Conservation (phyloP, 225 moss, liverwort and hornwort species). For the Straminergon stramineum region DNA sequence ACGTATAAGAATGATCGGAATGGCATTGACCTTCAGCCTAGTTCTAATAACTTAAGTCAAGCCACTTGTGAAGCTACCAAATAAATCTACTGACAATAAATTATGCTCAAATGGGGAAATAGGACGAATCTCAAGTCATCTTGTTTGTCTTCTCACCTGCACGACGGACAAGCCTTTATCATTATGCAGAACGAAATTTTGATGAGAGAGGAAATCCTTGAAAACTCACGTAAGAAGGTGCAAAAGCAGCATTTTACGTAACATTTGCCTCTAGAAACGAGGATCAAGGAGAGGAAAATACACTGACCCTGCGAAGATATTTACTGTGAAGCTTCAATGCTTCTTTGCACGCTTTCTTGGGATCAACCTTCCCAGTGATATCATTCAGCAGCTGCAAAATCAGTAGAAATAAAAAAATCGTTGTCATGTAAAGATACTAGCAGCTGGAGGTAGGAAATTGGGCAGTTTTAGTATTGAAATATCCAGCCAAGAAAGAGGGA, state of each 20-base stretch:
- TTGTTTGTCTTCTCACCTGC: conserved; percentile 32
- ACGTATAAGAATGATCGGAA: background rate
- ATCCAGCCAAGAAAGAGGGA: background rate
- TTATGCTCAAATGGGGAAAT: background rate
- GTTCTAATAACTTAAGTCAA: background rate
- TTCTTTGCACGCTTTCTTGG: conserved; percentile 77
- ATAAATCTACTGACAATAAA: background rate
- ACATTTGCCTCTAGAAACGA: background rate
- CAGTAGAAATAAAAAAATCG: background rate
- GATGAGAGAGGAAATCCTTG: background rate
- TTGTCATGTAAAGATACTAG: background rate
- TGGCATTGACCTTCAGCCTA: background rate
- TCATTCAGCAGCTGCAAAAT: conserved; percentile 79
- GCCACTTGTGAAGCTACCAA: background rate
- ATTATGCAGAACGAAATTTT: background rate
- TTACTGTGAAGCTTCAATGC: conserved; percentile 87
- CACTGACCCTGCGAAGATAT: conserved; percentile 69
- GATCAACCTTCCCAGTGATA: conserved; percentile 83
- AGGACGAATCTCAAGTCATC: background rate
- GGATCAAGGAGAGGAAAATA: background rate
- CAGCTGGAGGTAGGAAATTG: background rate
- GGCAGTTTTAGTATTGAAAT: background rate
- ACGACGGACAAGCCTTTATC: background rate
- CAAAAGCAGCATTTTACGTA: background rate
- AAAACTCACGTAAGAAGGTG: background rate